Percentiles rank a stretch among this genome's conserved stretches.
These are phyloP conservation scores for Globisporangium acanthophoron DNA, from an alignment of 352 stramenopile genomes.

Conservation along the genomic window DNA sequence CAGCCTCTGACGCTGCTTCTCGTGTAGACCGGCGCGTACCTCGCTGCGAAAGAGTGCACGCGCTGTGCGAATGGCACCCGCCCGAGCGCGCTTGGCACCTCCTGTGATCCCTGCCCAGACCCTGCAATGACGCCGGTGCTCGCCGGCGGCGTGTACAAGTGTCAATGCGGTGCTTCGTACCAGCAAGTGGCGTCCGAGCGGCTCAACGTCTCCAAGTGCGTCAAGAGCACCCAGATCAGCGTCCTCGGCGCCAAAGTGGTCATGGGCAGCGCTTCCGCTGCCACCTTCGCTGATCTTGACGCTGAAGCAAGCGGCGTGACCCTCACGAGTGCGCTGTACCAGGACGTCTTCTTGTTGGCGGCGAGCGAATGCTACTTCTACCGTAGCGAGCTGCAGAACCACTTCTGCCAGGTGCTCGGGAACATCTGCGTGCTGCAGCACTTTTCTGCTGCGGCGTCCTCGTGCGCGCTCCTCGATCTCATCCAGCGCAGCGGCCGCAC, in stretches of 20 bases:
- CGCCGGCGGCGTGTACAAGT: constrained; percentile 20
- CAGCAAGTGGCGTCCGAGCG: constrained; percentile 37
- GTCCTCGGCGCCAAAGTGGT: constrained; percentile 50
- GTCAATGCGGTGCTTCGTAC: constrained; percentile 59
- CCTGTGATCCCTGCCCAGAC: constrained; percentile 73
- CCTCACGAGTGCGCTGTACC: constrained; percentile 55
- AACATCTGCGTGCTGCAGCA: constrained; percentile 94
- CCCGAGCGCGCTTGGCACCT: constrained; percentile 25
- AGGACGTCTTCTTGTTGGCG: constrained; percentile 73
- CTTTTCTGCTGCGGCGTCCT: constrained; percentile 51
- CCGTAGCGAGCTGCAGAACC: constrained; percentile 45
- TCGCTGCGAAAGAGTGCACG: constrained; percentile 61
- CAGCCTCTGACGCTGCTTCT: background rate
- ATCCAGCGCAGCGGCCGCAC: constrained; percentile 57
- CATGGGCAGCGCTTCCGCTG: constrained; percentile 23
- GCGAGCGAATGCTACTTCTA: constrained; percentile 89
- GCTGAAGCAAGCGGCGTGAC: constrained; percentile 16
- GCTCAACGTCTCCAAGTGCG: constrained; percentile 31
- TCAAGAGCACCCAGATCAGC: constrained; percentile 36
- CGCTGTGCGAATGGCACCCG: constrained; percentile 37
- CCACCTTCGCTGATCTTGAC: constrained; percentile 40
- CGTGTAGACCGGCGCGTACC: constrained; percentile 36
- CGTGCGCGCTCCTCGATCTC: constrained; percentile 73
- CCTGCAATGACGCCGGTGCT: constrained; percentile 60
- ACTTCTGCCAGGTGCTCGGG: constrained; percentile 84